Percentiles rank a stretch among this genome's conserved stretches.
phyloP scores from a whole-genome alignment of 345 rosid genomes.

The Xanthoceras sorbifolium region DNA sequence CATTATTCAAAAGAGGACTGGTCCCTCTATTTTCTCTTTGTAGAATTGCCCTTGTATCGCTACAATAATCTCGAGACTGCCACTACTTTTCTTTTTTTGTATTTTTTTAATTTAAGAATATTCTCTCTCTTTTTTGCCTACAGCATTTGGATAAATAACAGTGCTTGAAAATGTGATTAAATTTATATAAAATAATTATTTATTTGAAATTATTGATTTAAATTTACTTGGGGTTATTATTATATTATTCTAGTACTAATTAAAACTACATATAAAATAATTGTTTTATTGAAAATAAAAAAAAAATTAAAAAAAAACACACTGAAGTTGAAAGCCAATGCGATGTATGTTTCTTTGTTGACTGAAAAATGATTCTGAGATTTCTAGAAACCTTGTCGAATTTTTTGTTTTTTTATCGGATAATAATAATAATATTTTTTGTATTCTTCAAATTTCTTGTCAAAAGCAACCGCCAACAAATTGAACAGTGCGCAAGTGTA shows the following conservation, averaged over 20 bases:
- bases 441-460: not conserved
- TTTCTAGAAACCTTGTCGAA: slow-evolving; percentile 8
- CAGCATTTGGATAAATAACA: not conserved
- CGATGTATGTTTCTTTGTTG: not conserved
- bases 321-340: not conserved
- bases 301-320: not conserved
- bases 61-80: slow-evolving; percentile 35
- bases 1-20: not conserved
- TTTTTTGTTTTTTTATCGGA: not conserved
- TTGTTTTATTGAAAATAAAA: not conserved
- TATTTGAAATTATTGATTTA: no score
- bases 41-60: slow-evolving; percentile 18
- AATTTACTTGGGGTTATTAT: no score
- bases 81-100: slow-evolving; percentile 12
- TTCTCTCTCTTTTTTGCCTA: slow-evolving; percentile 26
- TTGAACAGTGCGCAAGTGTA: no score
- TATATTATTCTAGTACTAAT: no score
- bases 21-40: slow-evolving; percentile 5
- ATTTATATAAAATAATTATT: no score
- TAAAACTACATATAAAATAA: not conserved
- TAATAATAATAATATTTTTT: not conserved
- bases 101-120: slow-evolving; percentile 12
- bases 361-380: slow-evolving; percentile 18
- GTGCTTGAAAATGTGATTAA: no score
- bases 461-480: no score